A percentile compares a stretch with the other conserved stretches of the same genome.
Conservation (phyloP, 192 early-diverging fungal species). For the Coemansia erecta region DNA sequence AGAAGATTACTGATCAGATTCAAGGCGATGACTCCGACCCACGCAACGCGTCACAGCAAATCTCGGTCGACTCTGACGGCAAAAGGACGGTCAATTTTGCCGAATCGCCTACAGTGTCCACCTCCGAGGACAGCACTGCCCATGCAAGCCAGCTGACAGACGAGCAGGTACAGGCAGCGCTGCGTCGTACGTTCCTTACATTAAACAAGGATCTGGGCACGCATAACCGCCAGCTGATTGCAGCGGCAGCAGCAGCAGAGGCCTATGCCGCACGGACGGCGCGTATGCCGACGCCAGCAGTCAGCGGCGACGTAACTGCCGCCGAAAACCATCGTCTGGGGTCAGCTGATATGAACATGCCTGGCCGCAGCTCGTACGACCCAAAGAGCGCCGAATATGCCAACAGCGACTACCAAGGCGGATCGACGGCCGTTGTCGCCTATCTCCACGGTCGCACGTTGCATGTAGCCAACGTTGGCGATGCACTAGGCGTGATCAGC, state of each 20-base stretch:
- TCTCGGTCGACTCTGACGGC: slow-evolving; percentile 4
- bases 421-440: slow-evolving; percentile 77
- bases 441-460: slow-evolving; percentile 75
- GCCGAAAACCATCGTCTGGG: slow-evolving; percentile 4
- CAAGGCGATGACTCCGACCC: slow-evolving; percentile 29
- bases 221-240: slow-evolving; percentile 49
- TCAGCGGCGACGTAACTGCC: slow-evolving; percentile 7
- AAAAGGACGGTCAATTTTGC: slow-evolving; percentile 49
- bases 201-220: slow-evolving; percentile 79
- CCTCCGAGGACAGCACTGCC: slow-evolving; percentile 13
- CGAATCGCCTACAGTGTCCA: slow-evolving; percentile 14
- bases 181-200: slow-evolving; percentile 80
- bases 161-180: slow-evolving; percentile 56
- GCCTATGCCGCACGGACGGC: slow-evolving; percentile 34
- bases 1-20: slow-evolving; percentile 58
- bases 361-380: slow-evolving; percentile 27
- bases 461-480: slow-evolving; percentile 86
- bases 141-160: slow-evolving; percentile 28
- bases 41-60: background rate
- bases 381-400: slow-evolving; percentile 20
- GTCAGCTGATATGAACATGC: slow-evolving; percentile 25
- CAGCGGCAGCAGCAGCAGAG: slow-evolving; percentile 40
- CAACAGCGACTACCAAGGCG: slow-evolving; percentile 54
- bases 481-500: slow-evolving; percentile 77
- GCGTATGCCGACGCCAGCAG: slow-evolving; percentile 12